Conservation (phyloP, 306 rosid species). For the Macrotyloma uniflorum region DNA sequence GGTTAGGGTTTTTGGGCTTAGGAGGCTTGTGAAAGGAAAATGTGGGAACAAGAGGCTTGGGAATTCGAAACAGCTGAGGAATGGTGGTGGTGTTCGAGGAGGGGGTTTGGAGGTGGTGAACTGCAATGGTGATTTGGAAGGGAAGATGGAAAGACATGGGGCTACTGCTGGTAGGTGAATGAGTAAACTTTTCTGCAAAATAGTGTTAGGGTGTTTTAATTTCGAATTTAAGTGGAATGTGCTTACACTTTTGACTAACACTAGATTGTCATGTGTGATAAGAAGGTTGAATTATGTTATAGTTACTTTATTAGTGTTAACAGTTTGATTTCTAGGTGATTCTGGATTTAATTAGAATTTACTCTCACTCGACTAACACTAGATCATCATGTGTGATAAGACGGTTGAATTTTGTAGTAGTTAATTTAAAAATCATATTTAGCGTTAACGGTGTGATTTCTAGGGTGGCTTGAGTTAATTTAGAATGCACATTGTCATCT, state of each 20-base stretch:
- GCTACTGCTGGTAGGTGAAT: slow-evolving; percentile 65
- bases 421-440: background rate
- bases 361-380: background rate
- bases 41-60: slow-evolving; percentile 40
- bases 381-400: background rate
- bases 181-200: background rate
- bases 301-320: background rate
- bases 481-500: background rate
- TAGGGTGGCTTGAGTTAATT: background rate
- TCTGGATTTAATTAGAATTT: background rate
- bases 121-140: slow-evolving; percentile 58
- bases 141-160: slow-evolving; percentile 47
- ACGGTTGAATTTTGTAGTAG: background rate
- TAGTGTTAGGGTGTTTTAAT: background rate
- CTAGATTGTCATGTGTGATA: background rate
- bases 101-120: slow-evolving; percentile 36
- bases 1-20: slow-evolving; percentile 67
- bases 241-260: too few species aligned
- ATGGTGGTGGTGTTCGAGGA: slow-evolving; percentile 53
- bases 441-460: background rate
- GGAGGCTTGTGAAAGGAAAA: slow-evolving; percentile 60
- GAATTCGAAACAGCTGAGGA: slow-evolving; percentile 44
- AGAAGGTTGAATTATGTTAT: background rate
- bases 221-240: background rate
- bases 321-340: background rate